Conservation (phyloP, 148 eudicot genomes). For the Selenicereus undatus region DNA sequence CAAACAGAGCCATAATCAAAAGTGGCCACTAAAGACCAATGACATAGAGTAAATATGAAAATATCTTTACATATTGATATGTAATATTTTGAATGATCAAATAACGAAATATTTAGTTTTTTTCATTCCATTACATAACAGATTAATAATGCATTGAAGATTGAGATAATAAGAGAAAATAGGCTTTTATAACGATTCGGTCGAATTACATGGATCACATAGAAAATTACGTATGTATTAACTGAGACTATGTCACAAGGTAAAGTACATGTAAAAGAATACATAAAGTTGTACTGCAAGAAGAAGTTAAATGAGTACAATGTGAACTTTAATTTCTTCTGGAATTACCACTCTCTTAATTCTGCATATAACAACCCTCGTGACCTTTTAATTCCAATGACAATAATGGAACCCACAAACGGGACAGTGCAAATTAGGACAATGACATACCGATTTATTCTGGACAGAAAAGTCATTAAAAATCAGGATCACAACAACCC, state of each 20-base stretch:
- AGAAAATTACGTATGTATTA: too few relatives aligned
- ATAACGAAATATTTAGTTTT: too few relatives aligned
- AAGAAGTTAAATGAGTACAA: background rate
- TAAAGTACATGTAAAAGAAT: background rate
- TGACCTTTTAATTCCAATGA: background rate
- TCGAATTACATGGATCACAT: too few relatives aligned
- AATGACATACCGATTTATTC: background rate
- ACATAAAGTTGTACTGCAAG: background rate
- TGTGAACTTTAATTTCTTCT: background rate
- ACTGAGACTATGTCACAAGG: too few relatives aligned
- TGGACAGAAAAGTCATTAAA: background rate
- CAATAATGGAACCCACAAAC: background rate
- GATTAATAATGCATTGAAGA: too few relatives aligned
- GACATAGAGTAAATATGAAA: too few relatives aligned
- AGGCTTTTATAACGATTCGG: background rate
- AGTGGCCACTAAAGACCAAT: too few relatives aligned
- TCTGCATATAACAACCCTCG: background rate
- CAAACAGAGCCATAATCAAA: too few relatives aligned
- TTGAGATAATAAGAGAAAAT: too few relatives aligned
- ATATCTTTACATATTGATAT: too few relatives aligned
- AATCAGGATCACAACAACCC: conserved; percentile 1
- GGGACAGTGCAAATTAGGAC: background rate
- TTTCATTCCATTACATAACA: too few relatives aligned
- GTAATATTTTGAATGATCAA: too few relatives aligned
- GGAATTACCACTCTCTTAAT: background rate